Evolutionary conservation across 805 yeast genomes (phyloP), one percentile per base, ranked within the genome.

Genomic region (Teunomyces pallodes): DNA sequence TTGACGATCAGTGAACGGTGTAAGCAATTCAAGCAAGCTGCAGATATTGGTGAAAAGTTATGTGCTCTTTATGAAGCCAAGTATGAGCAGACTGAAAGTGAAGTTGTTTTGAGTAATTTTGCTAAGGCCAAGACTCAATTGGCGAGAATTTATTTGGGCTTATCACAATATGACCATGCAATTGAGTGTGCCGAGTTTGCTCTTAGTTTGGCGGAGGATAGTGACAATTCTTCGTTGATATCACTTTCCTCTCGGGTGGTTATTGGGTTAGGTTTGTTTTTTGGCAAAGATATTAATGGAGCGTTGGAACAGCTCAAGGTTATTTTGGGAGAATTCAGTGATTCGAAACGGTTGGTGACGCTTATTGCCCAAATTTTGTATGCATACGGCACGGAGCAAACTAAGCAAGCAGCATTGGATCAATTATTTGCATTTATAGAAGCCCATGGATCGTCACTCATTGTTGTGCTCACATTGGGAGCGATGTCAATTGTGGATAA

Each of bases 361-460:
- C 66, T 92, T 27, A 76, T 89, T 16, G 81, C 94, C 0, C 96
- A 90, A 60, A 86, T 91, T 0, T 71, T 94, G 43, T 86, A 85
- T 69, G 88, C 89, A 2, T 80, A 80, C 48, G 86, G 82, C n/a
- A 79, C 82, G 0, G 82, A 79, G n/a, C 94, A 87, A 4, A 82
- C 94, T 1, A 84, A 82, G 49, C 86, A 83, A 53, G 91, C 90
- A 1, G 96, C 97, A 0, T 60, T 87, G 42, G 96, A 90, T 56
- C 96, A 90, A 63, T 66, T 92, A 39, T 85, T 87, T 55, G 75
- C 77, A 20, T 81, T 76, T 56, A 80, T 90, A 36, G 84, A 79
- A 50, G 72, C 68, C 3, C 65, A 78, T 48, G 96, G 96, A 0
- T 73, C 87, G 1, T 81, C 90, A 2, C 66, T 89, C 41, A 59